Conservation (phyloP, 2,329 filamentous ascomycete genomes). For the Xenoacremonium recifei region DNA sequence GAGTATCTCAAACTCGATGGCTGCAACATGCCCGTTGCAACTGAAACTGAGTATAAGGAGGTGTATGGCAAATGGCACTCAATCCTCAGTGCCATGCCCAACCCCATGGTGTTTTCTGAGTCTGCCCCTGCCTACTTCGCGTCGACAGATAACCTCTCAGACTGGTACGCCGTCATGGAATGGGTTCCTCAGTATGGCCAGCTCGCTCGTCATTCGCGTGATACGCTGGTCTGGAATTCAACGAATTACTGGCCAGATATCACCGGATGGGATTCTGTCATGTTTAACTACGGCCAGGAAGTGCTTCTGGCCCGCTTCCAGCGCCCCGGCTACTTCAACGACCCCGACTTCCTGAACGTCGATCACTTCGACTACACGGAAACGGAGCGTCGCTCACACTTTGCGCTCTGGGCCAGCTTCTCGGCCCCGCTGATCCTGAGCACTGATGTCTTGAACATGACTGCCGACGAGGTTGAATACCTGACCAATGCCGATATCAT, state of each 20-base stretch:
- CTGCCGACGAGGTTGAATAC: slow-evolving; percentile 31
- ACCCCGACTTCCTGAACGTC: slow-evolving; percentile 37
- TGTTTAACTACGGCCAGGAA: slow-evolving; percentile 46
- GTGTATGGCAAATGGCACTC: slow-evolving; percentile 43
- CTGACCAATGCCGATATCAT: slow-evolving; percentile 42
- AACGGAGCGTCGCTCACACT: slow-evolving; percentile 35
- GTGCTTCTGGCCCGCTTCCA: slow-evolving; percentile 40
- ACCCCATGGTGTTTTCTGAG: slow-evolving; percentile 43
- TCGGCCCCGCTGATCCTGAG: slow-evolving; percentile 36
- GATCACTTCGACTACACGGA: slow-evolving; percentile 33
- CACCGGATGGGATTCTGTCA: slow-evolving; percentile 45
- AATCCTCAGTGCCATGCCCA: slow-evolving; percentile 32
- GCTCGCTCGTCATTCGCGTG: slow-evolving; percentile 43
- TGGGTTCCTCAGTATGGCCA: slow-evolving; percentile 41
- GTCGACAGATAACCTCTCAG: slow-evolving; percentile 32
- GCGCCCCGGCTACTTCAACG: slow-evolving; percentile 35
- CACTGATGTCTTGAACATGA: slow-evolving; percentile 37
- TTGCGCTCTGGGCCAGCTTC: slow-evolving; percentile 35
- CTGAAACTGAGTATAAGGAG: slow-evolving; percentile 20
- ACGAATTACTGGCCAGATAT: slow-evolving; percentile 24
- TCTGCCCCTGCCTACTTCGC: slow-evolving; percentile 46
- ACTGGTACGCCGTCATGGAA: slow-evolving; percentile 46
- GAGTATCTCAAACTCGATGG: slow-evolving; percentile 41
- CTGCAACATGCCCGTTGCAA: slow-evolving; percentile 33
- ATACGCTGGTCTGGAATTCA: slow-evolving; percentile 36